These are phyloP conservation scores for Tephrocybe rancida DNA, from an alignment of 768 basidiomycete species.

Conservation along the genomic window DNA sequence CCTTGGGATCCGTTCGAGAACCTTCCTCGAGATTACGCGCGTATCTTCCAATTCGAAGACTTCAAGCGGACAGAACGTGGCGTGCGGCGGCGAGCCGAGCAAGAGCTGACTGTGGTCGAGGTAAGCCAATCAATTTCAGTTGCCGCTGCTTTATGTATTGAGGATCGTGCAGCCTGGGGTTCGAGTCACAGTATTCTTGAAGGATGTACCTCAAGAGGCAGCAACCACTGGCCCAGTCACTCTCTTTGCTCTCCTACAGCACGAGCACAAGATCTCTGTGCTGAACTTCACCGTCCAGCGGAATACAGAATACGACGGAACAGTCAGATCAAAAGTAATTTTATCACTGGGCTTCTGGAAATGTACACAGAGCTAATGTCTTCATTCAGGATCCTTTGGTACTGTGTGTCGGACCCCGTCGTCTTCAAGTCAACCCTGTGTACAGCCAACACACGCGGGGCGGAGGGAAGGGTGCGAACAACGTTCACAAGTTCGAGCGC, in stretches of 20 bases:
- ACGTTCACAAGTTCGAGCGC: constrained; percentile 95
- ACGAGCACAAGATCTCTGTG: constrained; percentile 95
- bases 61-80: constrained; percentile 83
- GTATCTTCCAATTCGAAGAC: constrained; percentile 97
- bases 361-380: constrained; percentile 6
- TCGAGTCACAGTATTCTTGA: constrained; percentile 77
- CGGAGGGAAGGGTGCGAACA: constrained; percentile 90
- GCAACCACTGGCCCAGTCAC: constrained; percentile 52
- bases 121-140: constrained; percentile 41
- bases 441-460: constrained; percentile 93
- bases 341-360: neutral
- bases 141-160: neutral
- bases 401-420: constrained; percentile 86
- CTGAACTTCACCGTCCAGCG: constrained; percentile 92
- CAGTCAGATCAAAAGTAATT: constrained; percentile 87
- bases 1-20: constrained; percentile 99
- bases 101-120: constrained; percentile 62
- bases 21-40: constrained; percentile 89
- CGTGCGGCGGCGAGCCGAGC: constrained; percentile 66
- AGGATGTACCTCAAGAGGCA: constrained; percentile 72
- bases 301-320: constrained; percentile 90
- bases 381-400: constrained; percentile 76
- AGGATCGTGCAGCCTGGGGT: constrained; percentile 64
- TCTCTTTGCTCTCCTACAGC: constrained; percentile 83
- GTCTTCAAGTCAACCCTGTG: constrained; percentile 81